These are phyloP conservation scores for Eruca vesicaria DNA, from an alignment of 441 rosid genomes.

Conservation along the genomic window DNA sequence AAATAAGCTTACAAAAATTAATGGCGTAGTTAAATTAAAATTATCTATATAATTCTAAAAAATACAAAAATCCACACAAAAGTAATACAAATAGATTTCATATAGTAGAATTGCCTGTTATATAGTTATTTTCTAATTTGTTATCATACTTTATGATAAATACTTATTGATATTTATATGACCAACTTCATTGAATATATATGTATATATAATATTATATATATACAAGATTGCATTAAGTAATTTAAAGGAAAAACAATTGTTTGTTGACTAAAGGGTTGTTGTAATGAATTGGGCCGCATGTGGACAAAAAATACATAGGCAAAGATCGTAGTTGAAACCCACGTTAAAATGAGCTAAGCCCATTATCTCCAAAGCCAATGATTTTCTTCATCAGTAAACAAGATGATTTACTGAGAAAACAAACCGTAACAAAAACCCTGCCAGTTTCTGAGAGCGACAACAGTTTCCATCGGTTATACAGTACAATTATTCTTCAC, in stretches of 20 bases:
- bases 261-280: neutral
- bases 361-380: neutral
- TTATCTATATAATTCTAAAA: neutral
- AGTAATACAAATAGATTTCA: neutral
- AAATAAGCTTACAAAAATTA: neutral
- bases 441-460: too few species aligned
- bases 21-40: neutral
- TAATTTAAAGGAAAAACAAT: too few species aligned
- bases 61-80: neutral
- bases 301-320: neutral
- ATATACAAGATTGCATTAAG: neutral
- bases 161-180: neutral
- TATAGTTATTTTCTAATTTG: neutral
- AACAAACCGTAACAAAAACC: neutral
- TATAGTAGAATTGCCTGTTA: neutral
- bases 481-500: too few species aligned
- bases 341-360: neutral
- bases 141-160: neutral
- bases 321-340: neutral
- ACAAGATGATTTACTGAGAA: neutral
- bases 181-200: neutral
- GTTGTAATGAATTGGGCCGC: neutral
- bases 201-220: too few species aligned
- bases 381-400: neutral
- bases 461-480: neutral